Base-by-base conservation (phyloP, 2,329 filamentous ascomycete genomes). In the Akanthomyces uredinophilus region DNA sequence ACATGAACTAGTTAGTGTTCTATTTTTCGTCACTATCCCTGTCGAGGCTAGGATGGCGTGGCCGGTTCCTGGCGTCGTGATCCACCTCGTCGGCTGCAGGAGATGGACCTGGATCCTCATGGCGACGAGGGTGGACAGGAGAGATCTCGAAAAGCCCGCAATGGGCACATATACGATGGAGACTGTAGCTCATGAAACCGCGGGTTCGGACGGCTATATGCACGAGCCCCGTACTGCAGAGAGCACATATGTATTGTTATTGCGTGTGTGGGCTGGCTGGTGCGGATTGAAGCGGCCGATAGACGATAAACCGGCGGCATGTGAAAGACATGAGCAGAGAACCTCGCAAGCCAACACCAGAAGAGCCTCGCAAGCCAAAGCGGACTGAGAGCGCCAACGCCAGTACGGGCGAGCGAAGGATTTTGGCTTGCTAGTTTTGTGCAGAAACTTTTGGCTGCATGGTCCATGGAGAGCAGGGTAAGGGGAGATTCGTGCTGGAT, bases 1-100 rank as follows among this genome's bases (percentile, higher is more conserved):
- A n/a, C 50, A 39, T 46, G 49, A 53, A 44, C 50, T 60, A 60
- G 49, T 60, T 60, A 60, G 49, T 60, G 57, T 52, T 53, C 57
- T 60, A 52, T 53, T 60, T 60, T 53, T 24, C 39, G 39, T 53
- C 29, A 20, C 46, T 24, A 43, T 50, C 58, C 58, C 58, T 46
- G 41, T 52, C 41, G 11, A 53, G 39, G 41, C 58, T 32, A 20
- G 46, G 35, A 43, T 51, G 46, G 51, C 39, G 24, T 22, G 56
- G 37, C 49, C 39, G 46, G 32, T 32, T 32, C 22, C 56, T 24
- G 46, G 56, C 56, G 56, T 35, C 39, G 39, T 8, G 58, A 27
- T 47, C 58, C 58, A 60, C 49, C 49, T 54, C n/a, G 47, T 39
- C 58, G 57, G 57, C 50, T 52, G 49, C 47, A 60, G 57, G 57